Evolutionary conservation across 2,329 filamentous ascomycete genomes (phyloP).

Genomic region (Alternaria sp.): DNA sequence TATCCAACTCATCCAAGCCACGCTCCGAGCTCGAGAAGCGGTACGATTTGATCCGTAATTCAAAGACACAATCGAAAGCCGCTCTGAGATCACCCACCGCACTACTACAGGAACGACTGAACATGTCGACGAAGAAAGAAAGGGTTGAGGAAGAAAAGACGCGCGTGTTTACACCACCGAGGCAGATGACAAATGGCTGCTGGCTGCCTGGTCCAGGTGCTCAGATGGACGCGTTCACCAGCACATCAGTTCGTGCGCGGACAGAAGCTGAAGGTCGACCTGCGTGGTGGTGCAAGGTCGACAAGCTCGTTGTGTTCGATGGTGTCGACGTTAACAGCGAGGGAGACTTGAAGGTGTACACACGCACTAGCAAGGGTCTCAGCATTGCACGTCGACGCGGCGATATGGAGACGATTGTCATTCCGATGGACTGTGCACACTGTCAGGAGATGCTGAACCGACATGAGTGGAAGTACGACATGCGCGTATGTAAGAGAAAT

Average conservation of each 20-base stretch:
- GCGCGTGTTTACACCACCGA: constrained; percentile 39
- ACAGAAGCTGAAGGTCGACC: constrained; percentile 35
- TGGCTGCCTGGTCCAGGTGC: constrained; percentile 39
- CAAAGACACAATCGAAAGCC: constrained; percentile 39
- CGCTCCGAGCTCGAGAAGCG: constrained; percentile 45
- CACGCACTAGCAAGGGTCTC: constrained; percentile 43
- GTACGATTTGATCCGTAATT: constrained; percentile 44
- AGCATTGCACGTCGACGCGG: constrained; percentile 41
- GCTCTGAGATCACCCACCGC: constrained; percentile 45
- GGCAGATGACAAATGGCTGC: constrained; percentile 38
- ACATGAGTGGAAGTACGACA: constrained; percentile 48
- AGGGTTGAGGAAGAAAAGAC: constrained; percentile 31
- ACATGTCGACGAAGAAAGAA: constrained; percentile 31
- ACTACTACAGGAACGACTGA: constrained; percentile 41
- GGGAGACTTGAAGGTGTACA: constrained; percentile 27
- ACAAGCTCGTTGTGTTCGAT: constrained; percentile 47
- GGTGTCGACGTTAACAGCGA: constrained; percentile 27
- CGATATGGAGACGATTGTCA: constrained; percentile 41
- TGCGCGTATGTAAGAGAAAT: constrained; percentile 42
- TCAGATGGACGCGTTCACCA: constrained; percentile 33
- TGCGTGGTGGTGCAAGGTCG: constrained; percentile 49
- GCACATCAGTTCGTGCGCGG: constrained; percentile 38
- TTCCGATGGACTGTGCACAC: constrained; percentile 43
- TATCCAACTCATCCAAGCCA: constrained; percentile 26
- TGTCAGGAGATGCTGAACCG: constrained; percentile 47